Evolutionary conservation across 805 yeast genomes (phyloP), one percentile per base, ranked within the genome.

Genomic region (Candida maesae): DNA sequence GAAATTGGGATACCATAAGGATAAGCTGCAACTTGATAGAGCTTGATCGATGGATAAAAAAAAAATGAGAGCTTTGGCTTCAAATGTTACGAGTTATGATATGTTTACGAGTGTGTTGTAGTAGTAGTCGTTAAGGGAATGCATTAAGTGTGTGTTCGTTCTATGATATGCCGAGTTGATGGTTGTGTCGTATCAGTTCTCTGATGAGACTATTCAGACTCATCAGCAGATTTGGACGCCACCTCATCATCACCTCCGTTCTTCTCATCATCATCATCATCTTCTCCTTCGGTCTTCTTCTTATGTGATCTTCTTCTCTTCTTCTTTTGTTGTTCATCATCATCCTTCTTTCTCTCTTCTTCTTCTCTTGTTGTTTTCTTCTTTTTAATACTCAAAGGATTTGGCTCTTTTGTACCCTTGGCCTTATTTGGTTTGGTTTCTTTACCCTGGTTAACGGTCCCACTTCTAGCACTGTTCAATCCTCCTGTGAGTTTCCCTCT

Each of bases 301-400:
- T 21, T 21, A 21, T 21, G 24, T 26, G 11, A 14, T 14, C n/a
- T 39, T 23, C 19, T 29, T 15, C 13, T 26, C 29, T 18, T 26
- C 29, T 18, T 19, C 33, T 14, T 33, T 16, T 25, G n/a, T 23
- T 6, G 13, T 6, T 18, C 26, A 9, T 21, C 25, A 15, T 29
- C 42, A 12, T 29, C 33, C 10, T 27, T 36, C 28, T 21, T 47
- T 25, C 41, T 43, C 49, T 47, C 42, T 42, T 50, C 44, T 42
- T 47, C 39, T 51, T 45, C 56, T 14, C 50, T 41, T 11, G 48
- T 50, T 11, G 45, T 20, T 61, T 75, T 76, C 67, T 80, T 83
- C 70, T 83, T 88, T 66, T 87, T 89, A 38, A 88, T 68, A 66
- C 97, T 89, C 53, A 91, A 67, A 2, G 98, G 97, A 59, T 91